phyloP scores from a whole-genome alignment of 768 basidiomycete species.

The Phaffia tasmanica region DNA sequence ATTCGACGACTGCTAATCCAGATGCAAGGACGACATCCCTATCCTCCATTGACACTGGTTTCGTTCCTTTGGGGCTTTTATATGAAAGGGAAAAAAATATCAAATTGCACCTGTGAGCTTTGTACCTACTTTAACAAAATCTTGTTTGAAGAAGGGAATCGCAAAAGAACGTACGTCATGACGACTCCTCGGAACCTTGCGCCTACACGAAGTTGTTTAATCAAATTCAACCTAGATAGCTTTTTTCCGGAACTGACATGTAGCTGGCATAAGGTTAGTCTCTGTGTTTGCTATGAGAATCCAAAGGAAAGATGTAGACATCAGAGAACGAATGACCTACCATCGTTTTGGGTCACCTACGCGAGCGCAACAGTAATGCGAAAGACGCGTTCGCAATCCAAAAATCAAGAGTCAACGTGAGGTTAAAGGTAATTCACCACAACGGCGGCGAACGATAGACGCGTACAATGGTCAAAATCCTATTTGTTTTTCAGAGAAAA shows the following conservation, averaged over 20 bases:
- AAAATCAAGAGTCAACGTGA: not conserved
- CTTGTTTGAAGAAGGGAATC: not conserved
- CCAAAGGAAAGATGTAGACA: not conserved
- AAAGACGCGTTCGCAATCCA: not conserved
- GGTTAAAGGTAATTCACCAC: not conserved
- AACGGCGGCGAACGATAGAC: not conserved
- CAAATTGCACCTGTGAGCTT: not conserved
- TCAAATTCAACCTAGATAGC: conserved; percentile 69
- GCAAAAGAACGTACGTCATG: conserved; percentile 59
- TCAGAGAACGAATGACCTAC: conserved; percentile 9
- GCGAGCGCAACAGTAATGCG: conserved; percentile 14
- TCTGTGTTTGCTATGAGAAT: not conserved
- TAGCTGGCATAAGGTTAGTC: not conserved
- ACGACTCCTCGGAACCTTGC: conserved; percentile 82
- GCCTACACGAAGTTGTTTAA: conserved; percentile 72
- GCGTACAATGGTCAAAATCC: not conserved
- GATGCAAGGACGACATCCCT: conserved; percentile 58
- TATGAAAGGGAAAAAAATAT: not conserved
- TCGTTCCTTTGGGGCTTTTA: conserved; percentile 67
- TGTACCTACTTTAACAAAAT: not conserved
- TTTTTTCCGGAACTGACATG: conserved; percentile 61
- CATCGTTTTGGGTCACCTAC: conserved; percentile 79
- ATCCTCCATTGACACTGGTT: conserved; percentile 70
- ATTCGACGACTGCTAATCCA: conserved; percentile 95
- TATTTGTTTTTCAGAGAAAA: not conserved